Conservation (phyloP, 768 basidiomycete species). For the Tylopilus vinaceipallidus region DNA sequence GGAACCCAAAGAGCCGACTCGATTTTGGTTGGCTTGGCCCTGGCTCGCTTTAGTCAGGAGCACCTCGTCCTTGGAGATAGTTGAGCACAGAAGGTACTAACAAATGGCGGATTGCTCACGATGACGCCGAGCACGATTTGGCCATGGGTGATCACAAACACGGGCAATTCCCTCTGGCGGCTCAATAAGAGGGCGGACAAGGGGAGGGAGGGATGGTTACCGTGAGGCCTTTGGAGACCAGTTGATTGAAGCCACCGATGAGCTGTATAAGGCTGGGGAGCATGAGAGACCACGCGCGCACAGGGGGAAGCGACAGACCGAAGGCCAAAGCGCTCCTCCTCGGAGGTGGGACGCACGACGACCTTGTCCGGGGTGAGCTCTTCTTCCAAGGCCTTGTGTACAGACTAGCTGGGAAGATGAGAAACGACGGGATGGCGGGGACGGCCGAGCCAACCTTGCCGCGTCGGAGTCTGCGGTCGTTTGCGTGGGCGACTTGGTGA, state of each 20-base stretch:
- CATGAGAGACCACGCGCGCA: background rate
- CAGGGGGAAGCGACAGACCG: conserved; percentile 42
- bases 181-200: background rate
- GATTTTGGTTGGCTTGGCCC: conserved; percentile 1
- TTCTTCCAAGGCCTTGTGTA: conserved; percentile 76
- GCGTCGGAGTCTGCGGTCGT: conserved; percentile 51
- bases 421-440: background rate
- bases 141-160: conserved; percentile 71
- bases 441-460: conserved; percentile 47
- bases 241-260: conserved; percentile 57
- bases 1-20: conserved; percentile 7
- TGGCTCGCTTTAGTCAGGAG: conserved; percentile 10
- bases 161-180: conserved; percentile 74
- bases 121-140: conserved; percentile 73
- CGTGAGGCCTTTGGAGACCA: conserved; percentile 47
- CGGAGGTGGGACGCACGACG: conserved; percentile 44
- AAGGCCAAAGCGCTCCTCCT: conserved; percentile 79
- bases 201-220: conserved; percentile 36
- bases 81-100: background rate
- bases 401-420: conserved; percentile 39
- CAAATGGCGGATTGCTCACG: conserved; percentile 37
- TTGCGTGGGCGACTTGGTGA: conserved; percentile 47
- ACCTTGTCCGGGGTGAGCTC: conserved; percentile 64
- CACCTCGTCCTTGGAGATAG: conserved; percentile 52
- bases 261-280: conserved; percentile 65